Evolutionary conservation across 2,329 filamentous ascomycete species (phyloP).

Genomic region (Trichoderma sp.): DNA sequence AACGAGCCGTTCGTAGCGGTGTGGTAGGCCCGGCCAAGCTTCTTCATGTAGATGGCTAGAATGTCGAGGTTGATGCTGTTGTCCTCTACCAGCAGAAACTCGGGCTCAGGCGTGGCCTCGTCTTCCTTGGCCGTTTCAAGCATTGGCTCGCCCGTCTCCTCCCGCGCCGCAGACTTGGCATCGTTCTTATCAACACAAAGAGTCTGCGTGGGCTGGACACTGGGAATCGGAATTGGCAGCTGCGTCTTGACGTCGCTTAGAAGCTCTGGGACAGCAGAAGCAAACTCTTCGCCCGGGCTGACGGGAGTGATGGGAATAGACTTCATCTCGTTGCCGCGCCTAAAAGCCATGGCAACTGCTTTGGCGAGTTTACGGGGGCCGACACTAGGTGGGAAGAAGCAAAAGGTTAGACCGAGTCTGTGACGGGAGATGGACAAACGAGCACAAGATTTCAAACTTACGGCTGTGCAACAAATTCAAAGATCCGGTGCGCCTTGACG

Average conservation of each 20-base stretch:
- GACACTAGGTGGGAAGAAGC: constrained; percentile 29
- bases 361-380: constrained; percentile 41
- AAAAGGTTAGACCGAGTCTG: background rate
- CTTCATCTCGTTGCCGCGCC: constrained; percentile 21
- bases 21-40: constrained; percentile 35
- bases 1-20: constrained; percentile 41
- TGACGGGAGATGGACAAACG: too few relatives aligned
- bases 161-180: background rate
- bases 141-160: background rate
- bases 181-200: background rate
- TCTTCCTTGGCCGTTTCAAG: background rate
- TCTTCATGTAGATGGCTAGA: constrained; percentile 40
- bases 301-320: constrained; percentile 1
- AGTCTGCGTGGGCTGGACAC: background rate
- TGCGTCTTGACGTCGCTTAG: constrained; percentile 9
- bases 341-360: constrained; percentile 19
- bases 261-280: background rate
- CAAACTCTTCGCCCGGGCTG: background rate
- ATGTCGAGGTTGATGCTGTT: constrained; percentile 28
- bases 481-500: constrained; percentile 30
- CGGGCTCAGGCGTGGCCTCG: background rate
- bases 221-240: background rate
- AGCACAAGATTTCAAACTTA: constrained; percentile 28
- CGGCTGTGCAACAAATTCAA: constrained; percentile 45
- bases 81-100: constrained; percentile 26